phyloP scores from a whole-genome alignment of 2,329 filamentous ascomycete species.

The Lachnellula subtilissima region DNA sequence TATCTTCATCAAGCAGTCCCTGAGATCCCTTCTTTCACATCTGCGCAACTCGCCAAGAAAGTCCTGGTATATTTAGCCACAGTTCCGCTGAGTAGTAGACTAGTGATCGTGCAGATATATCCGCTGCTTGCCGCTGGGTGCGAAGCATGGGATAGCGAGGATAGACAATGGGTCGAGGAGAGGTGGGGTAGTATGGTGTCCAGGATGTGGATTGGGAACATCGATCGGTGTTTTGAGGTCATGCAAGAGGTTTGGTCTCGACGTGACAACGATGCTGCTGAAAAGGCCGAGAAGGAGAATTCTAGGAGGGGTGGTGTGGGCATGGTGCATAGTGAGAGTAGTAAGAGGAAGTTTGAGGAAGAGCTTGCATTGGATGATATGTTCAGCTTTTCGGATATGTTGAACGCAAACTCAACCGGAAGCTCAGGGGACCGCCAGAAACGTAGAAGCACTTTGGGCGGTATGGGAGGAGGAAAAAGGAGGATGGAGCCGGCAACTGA shows the following conservation, averaged over 20 bases:
- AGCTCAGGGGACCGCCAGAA: conserved; percentile 17
- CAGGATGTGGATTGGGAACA: conserved; percentile 62
- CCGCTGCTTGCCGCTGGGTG: conserved; percentile 64
- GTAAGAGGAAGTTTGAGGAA: conserved; percentile 29
- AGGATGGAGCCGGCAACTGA: conserved; percentile 30
- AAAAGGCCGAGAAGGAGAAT: conserved; percentile 18
- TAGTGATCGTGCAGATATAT: conserved; percentile 65
- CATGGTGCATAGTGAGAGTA: conserved; percentile 25
- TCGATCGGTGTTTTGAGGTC: conserved; percentile 61
- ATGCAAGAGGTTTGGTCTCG: conserved; percentile 63
- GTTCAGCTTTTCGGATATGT: conserved; percentile 27
- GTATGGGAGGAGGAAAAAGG: conserved; percentile 10
- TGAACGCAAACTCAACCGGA: conserved; percentile 16
- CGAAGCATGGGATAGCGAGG: conserved; percentile 54
- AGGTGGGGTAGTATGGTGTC: conserved; percentile 58
- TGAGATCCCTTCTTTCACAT: conserved; percentile 56
- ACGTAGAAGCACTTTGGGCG: conserved; percentile 15
- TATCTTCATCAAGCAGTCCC: conserved; percentile 66
- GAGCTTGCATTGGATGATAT: conserved; percentile 25
- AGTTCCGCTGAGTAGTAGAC: conserved; percentile 56
- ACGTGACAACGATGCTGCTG: conserved; percentile 44
- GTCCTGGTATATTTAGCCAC: conserved; percentile 58
- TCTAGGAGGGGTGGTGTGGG: conserved; percentile 9
- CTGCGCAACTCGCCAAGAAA: conserved; percentile 55
- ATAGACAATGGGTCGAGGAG: conserved; percentile 58